Evolutionary conservation across 2,329 filamentous ascomycete genomes (phyloP).

Genomic region (Alternaria infectoria): DNA sequence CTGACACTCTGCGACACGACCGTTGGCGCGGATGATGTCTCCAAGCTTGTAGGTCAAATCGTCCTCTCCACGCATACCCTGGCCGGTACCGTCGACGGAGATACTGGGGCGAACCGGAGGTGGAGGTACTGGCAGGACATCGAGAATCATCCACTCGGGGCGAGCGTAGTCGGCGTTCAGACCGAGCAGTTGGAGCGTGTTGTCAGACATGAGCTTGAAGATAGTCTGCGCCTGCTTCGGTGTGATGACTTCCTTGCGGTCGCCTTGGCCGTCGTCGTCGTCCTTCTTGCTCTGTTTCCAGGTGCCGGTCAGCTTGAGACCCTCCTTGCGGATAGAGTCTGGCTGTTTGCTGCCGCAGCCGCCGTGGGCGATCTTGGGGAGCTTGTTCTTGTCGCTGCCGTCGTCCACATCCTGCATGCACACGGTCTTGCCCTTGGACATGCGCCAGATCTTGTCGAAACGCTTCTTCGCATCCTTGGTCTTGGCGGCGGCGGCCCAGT

Average conservation of each 20-base stretch:
- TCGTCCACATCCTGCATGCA: slow-evolving; percentile 81
- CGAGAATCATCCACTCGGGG: slow-evolving; percentile 98
- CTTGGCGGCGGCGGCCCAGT: slow-evolving; percentile 80
- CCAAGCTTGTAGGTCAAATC: slow-evolving; percentile 99
- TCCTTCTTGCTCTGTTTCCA: slow-evolving; percentile 77
- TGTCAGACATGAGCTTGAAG: slow-evolving; percentile 81
- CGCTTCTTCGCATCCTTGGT: slow-evolving; percentile 92
- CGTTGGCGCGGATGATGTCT: slow-evolving; percentile 97
- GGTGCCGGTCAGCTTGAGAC: slow-evolving; percentile 78
- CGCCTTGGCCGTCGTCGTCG: slow-evolving; percentile 69
- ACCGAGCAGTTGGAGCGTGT: slow-evolving; percentile 85
- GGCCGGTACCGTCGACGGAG: slow-evolving; percentile 91
- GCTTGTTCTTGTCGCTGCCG: slow-evolving; percentile 57
- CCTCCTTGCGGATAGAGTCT: slow-evolving; percentile 78
- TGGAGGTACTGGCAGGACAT: slow-evolving; percentile 91
- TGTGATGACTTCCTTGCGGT: slow-evolving; percentile 81
- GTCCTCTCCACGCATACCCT: slow-evolving; percentile 93
- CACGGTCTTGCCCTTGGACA: slow-evolving; percentile 85
- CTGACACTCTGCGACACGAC: slow-evolving; percentile 89
- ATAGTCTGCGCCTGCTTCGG: slow-evolving; percentile 85
- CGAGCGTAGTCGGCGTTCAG: slow-evolving; percentile 93
- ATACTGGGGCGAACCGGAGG: slow-evolving; percentile 96
- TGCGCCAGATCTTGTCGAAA: slow-evolving; percentile 89
- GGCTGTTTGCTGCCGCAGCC: slow-evolving; percentile 94
- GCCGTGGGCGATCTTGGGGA: slow-evolving; percentile 67